Base-by-base conservation (phyloP, 495 filamentous ascomycete genomes). In the Penicillium daleae region DNA sequence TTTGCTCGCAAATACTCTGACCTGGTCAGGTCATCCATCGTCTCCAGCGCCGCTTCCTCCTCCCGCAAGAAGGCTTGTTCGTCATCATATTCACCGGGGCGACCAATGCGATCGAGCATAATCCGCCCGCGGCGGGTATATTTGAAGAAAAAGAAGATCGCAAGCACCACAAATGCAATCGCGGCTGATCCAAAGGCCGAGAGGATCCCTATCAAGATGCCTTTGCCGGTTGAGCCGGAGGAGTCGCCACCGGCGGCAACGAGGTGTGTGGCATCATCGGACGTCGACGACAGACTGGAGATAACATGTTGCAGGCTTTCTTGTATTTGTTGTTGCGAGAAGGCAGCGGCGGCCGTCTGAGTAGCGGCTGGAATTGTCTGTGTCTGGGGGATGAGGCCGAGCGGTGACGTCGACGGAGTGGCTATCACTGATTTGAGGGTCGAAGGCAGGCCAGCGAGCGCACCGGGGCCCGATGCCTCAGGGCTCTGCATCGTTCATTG, bases 21-120 rank as follows among this genome's bases (percentile, higher is more conserved):
- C 76, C 90, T 84, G 71, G 92, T 87, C 67, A 97, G 78, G 65
- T 99, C 95, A 78, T 97, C 95, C 96, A 98, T 98, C 57, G 83
- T 82, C 79, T 97, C 96, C 72, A 99, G 75, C 58, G 96, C 95
- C 74, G 96, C 92, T 29, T 91, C 92, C 85, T 99, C 95, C 76
- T 98, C 95, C 64, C 90, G 86, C 62, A 85, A 83, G 76, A 93
- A 96, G 29, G 90, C 89, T 74, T 97, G 93, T 74, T 98, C 95
- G 79, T 99, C 95, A 76, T 99, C 95, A 80, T 90, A 99, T 77
- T 97, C 95, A 62, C 95, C 95, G 2, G 95, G 94, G 58, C 96
- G 84, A 42, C 92, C 93, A 72, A 99, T 90, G 64, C 93, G 88
- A 79, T 98, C 94, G 62, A 99, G 84, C 60, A 98, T 86, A 65